Evolutionary conservation across 2,329 filamentous ascomycete species (phyloP), one percentile per base, ranked within the genome.

Genomic region (Phyllosticta paracitricarpa): DNA sequence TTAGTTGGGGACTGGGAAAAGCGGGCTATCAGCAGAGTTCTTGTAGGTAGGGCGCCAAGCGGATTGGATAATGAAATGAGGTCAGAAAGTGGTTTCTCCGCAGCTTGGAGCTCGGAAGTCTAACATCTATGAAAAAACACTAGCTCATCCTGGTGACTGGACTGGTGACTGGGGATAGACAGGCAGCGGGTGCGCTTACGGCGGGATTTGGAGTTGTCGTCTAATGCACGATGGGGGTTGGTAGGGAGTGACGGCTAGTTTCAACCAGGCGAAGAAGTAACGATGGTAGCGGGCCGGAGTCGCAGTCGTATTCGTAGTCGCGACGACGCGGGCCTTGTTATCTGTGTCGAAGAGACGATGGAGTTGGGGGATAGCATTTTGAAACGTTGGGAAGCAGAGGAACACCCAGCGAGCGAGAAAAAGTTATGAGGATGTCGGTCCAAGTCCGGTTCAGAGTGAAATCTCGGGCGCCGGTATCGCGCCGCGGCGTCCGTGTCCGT

Each of bases 81-180:
- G 10, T 65, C 64, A 65, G 64, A 63, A 64, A 59, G 61, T 64
- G 63, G 54, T 58, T 59, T 64, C 59, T 64, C 63, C 61, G 59
- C 64, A 65, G 51, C 56, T 26, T 65, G 53, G 59, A 64, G 62
- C 69, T 75, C 67, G 67, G 74, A 70, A 76, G 74, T 76, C 74
- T 76, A 76, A 76, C 74, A 76, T 76, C 74, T 76, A 65, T 66
- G 26, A 58, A 60, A 63, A 63, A 62, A 60, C 63, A 64, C 58
- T 58, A 59, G 30, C 57, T 69, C 67, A 69, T 69, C 67, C 64
- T 54, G 28, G 26, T 63, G 54, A 48, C 17, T 33, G 54, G 51
- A 54, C 17, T 24, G 9, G 3, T 24, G 22, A 24, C 14, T 24
- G 33, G 55, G 28, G 28, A 25, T 12, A 22, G 19, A 57, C 30